Evolutionary conservation across 139 green algal species (phyloP).

Genomic region (Micractinium conductrix): DNA sequence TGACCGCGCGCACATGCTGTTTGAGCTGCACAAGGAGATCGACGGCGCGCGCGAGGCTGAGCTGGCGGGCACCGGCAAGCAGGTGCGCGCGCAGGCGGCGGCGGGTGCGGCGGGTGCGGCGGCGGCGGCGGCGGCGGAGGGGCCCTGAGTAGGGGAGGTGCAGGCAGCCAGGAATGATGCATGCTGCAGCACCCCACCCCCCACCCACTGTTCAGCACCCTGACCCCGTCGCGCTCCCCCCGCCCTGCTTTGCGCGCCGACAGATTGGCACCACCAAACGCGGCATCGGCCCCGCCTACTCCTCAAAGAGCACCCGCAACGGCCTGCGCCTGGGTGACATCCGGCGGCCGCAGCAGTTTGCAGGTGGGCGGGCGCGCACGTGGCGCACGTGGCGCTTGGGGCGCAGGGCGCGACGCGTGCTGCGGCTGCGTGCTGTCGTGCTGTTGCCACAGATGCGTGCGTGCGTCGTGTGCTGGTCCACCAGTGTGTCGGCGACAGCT

Average conservation of each 20-base stretch:
- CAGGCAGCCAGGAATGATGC: too few species aligned
- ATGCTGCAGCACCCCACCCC: too few species aligned
- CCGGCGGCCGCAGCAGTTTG: conserved; percentile 65
- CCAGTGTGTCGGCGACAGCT: too few species aligned
- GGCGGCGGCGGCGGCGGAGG: not conserved
- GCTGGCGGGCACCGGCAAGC: conserved; percentile 33
- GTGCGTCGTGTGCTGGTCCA: too few species aligned
- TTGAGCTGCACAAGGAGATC: conserved; percentile 98
- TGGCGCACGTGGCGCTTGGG: not conserved
- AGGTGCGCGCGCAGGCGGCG: not conserved
- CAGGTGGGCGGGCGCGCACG: conserved; percentile 4
- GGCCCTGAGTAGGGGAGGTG: too few species aligned
- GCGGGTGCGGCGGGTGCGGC: not conserved
- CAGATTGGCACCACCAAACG: conserved; percentile 98
- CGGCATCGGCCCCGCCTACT: conserved; percentile 97
- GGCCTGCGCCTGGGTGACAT: conserved; percentile 95
- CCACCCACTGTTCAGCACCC: not conserved
- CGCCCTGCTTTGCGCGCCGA: too few species aligned
- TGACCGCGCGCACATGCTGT: conserved; percentile 96
- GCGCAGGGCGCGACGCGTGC: too few species aligned
- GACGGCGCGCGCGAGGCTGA: conserved; percentile 91
- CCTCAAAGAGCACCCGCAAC: conserved; percentile 95
- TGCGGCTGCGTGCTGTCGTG: too few species aligned
- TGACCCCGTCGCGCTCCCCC: too few species aligned
- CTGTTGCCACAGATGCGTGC: too few species aligned